These are phyloP conservation scores for Lagenidium giganteum DNA, from an alignment of 352 stramenopile genomes.

Conservation along the genomic window DNA sequence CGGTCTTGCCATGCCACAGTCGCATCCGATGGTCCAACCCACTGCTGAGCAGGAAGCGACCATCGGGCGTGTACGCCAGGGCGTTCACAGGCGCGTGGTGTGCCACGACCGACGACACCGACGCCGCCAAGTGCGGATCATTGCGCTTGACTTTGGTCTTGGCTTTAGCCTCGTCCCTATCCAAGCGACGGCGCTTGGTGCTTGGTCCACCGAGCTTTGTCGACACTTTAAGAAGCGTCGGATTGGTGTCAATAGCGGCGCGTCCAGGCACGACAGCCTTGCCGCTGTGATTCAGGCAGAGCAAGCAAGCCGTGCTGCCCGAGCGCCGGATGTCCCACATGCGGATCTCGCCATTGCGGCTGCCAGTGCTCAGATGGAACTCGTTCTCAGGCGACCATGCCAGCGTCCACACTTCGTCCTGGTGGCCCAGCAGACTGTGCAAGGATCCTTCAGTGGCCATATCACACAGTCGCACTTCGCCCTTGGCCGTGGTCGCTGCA, in stretches of 20 bases:
- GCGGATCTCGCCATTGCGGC: constrained; percentile 57
- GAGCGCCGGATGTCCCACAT: constrained; percentile 87
- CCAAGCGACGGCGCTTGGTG: constrained; percentile 21
- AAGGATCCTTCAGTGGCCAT: constrained; percentile 52
- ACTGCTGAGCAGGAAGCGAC: constrained; percentile 55
- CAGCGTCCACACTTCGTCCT: constrained; percentile 69
- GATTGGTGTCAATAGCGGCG: constrained; percentile 53
- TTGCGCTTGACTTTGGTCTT: constrained; percentile 19
- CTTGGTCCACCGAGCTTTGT: constrained; percentile 20
- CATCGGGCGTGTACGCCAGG: constrained; percentile 60
- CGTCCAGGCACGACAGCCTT: constrained; percentile 34
- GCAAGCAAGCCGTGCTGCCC: constrained; percentile 73
- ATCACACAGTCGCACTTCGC: constrained; percentile 74
- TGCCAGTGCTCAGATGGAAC: constrained; percentile 61
- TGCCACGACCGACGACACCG: constrained; percentile 38
- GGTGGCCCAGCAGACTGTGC: constrained; percentile 73
- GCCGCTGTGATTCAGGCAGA: constrained; percentile 75
- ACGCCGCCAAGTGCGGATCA: constrained; percentile 52
- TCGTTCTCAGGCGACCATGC: constrained; percentile 71
- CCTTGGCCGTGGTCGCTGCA: constrained; percentile 51
- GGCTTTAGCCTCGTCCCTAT: not conserved
- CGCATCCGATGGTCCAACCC: constrained; percentile 52
- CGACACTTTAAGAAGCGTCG: no score
- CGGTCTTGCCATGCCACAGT: constrained; percentile 55
- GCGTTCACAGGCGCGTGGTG: constrained; percentile 50